These are phyloP conservation scores for Elongisporangium anandrum DNA, from an alignment of 352 stramenopile genomes.

Conservation along the genomic window DNA sequence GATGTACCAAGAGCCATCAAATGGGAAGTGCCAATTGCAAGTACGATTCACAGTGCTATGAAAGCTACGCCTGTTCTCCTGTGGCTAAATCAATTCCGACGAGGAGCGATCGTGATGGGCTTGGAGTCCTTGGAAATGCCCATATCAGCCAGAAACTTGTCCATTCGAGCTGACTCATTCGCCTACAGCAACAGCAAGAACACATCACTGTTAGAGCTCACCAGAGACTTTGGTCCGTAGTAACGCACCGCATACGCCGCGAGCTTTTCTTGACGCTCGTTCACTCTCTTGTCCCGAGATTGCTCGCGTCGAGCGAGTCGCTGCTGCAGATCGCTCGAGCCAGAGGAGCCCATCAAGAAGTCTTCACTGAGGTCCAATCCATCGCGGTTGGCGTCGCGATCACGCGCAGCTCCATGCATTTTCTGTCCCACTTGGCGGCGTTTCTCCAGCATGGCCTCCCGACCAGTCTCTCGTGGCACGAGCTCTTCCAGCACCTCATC, in stretches of 20 bases:
- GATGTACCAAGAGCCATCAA: background rate
- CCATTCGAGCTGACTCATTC: constrained; percentile 66
- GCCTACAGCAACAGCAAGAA: constrained; percentile 23
- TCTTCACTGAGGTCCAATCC: constrained; percentile 63
- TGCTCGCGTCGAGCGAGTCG: constrained; percentile 33
- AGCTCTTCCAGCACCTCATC: constrained; percentile 57
- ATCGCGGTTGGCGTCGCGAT: constrained; percentile 55
- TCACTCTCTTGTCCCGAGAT: constrained; percentile 27
- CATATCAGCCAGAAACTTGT: constrained; percentile 76
- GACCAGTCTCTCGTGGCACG: constrained; percentile 50
- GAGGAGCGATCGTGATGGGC: constrained; percentile 56
- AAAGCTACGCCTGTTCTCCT: background rate
- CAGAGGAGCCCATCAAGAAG: constrained; percentile 54
- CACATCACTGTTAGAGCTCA: background rate
- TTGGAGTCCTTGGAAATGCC: constrained; percentile 28
- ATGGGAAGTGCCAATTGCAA: no score
- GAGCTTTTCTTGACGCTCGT: constrained; percentile 35
- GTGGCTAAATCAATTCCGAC: constrained; percentile 4
- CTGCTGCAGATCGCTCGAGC: constrained; percentile 26
- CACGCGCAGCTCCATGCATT: constrained; percentile 55
- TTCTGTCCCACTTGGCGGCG: constrained; percentile 32
- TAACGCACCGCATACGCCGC: constrained; percentile 31
- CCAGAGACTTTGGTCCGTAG: background rate
- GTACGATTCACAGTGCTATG: no score
- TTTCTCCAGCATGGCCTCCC: constrained; percentile 63